Evolutionary conservation across 2,329 filamentous ascomycete genomes (phyloP), one percentile per base, ranked within the genome.

Genomic region (Claviceps digitariae): DNA sequence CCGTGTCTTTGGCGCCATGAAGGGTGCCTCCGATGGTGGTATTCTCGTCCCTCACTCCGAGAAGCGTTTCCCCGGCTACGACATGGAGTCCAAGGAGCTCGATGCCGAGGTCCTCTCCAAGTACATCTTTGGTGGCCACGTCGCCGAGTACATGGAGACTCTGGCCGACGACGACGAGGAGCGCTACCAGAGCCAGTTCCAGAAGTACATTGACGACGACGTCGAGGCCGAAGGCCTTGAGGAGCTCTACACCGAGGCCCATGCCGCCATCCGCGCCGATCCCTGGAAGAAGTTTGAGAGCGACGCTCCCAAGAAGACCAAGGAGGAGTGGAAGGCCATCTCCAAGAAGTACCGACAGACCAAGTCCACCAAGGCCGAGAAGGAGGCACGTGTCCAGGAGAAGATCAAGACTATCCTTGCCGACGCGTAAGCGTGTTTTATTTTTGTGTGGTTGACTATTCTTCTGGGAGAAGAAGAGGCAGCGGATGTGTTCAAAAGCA

Each of bases 71-170:
- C 93, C 93, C 67, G 93, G 93, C 68, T 98, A 79, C 84, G 93
- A 98, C 73, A 87, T 95, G 34, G 93, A 98, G 81, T 76, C 78
- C 74, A 90, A 98, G 86, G 91, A 97, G 83, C 88, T 98, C 67
- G 93, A 98, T 67, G 82, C 90, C 67, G 93, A 98, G 74, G 86
- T 83, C 63, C 88, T 98, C 71, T 90, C 91, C 82, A 95, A 90
- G 81, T 98, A 98, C 86, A 98, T 98, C 82, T 91, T 88, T 75
- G 93, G 82, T 70, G 91, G 93, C 58, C 93, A 98, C 83, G 88
- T 98, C 61, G 90, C 91, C 64, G 93, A 98, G 84, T 98, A 98
- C 85, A 98, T 98, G 93, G 93, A 98, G 86, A 93, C 86, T 56
- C 87, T 98, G 61, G 93, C 93, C 76, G 93, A 98, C 68, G 93